Evolutionary conservation across 495 filamentous ascomycete species (phyloP).

Genomic region (Parmelia sp.): DNA sequence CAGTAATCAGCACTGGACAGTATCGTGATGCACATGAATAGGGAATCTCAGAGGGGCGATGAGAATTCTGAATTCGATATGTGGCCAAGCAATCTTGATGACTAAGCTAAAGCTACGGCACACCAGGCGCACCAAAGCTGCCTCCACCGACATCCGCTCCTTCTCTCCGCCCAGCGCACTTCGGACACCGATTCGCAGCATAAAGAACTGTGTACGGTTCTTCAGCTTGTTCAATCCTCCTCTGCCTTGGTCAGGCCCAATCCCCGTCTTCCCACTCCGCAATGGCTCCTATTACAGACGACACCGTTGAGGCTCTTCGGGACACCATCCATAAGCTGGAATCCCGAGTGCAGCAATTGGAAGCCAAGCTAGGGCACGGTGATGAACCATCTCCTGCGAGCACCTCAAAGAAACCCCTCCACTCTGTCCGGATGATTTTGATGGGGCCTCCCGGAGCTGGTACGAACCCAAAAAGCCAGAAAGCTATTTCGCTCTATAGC

Average conservation of each 20-base stretch:
- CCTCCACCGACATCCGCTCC: neutral
- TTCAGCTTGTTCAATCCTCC: conserved; percentile 15
- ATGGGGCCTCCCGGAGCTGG: conserved; percentile 97
- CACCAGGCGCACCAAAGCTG: neutral
- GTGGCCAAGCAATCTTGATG: neutral
- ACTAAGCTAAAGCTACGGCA: conserved; percentile 1
- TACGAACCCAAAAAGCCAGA: conserved; percentile 41
- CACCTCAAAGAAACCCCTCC: conserved; percentile 39
- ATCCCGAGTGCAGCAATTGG: conserved; percentile 70
- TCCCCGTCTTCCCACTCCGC: conserved; percentile 33
- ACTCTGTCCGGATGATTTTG: conserved; percentile 85
- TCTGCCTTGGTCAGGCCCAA: conserved; percentile 35
- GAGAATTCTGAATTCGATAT: neutral
- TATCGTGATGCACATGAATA: no score
- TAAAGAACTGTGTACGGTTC: conserved; percentile 16
- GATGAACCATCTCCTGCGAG: conserved; percentile 28
- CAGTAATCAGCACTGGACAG: neutral
- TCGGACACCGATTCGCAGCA: neutral
- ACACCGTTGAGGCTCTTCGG: conserved; percentile 65
- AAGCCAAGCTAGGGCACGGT: conserved; percentile 53
- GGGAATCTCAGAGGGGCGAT: neutral
- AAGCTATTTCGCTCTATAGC: conserved; percentile 3
- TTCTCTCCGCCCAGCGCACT: neutral
- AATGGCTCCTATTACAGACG: conserved; percentile 83
- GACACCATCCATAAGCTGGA: conserved; percentile 78